Conservation (phyloP, 768 basidiomycete species). For the Amanita pallidorosea region DNA sequence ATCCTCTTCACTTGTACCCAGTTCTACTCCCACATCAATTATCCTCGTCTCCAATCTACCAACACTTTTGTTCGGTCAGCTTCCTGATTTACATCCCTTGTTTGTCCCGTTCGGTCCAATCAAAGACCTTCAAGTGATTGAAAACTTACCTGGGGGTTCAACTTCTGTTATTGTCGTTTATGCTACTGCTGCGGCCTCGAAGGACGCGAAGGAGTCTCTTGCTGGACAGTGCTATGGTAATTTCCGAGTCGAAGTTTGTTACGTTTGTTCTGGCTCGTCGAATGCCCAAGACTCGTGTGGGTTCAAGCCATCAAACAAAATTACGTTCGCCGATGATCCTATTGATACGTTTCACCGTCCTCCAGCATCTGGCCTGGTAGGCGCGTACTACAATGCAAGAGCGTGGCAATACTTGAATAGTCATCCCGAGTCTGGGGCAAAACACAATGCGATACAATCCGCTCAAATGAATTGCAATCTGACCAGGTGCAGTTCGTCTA, state of each 20-base stretch:
- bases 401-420: neutral
- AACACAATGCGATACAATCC: neutral
- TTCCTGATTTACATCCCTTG: conserved; percentile 60
- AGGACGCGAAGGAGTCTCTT: conserved; percentile 54
- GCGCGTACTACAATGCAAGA: neutral
- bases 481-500: neutral
- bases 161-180: conserved; percentile 60
- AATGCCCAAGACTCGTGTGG: neutral
- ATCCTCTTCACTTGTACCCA: conserved; percentile 20
- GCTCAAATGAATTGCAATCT: neutral
- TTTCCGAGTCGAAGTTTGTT: conserved; percentile 20
- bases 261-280: neutral
- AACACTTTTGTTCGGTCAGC: conserved; percentile 53
- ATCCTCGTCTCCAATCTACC: conserved; percentile 60
- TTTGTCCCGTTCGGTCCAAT: conserved; percentile 64
- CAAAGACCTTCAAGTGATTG: conserved; percentile 46
- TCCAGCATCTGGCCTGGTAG: neutral
- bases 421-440: neutral
- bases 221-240: conserved; percentile 54
- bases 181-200: conserved; percentile 37
- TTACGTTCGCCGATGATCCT: neutral
- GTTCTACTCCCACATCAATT: conserved; percentile 32
- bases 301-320: neutral
- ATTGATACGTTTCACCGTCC: neutral
- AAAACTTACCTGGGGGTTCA: conserved; percentile 26